Base-by-base conservation (phyloP, 1,139 yeast genomes). In the Sugiyamaella pinicola region DNA sequence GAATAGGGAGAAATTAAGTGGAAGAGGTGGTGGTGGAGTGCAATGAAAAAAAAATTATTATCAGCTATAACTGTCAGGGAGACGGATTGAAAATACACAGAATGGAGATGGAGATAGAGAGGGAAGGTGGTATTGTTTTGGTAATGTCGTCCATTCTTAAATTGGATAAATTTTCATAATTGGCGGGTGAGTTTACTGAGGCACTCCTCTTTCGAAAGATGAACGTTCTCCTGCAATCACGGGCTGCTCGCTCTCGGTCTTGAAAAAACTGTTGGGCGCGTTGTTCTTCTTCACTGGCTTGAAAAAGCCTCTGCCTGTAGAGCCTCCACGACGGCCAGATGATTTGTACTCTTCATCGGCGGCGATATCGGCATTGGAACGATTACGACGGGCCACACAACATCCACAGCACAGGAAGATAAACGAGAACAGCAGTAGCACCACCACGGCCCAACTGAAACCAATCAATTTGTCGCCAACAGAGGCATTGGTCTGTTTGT, bases 401-500 rank as follows among this genome's bases (percentile, higher is more conserved):
- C 70, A 63, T 17, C 64, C 62, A 57, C 64, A 56, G 64, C 69
- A 64, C 59, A 66, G 65, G 51, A 70, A 58, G 45, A 72, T 31
- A 52, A 64, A 57, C 44, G 69, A 56, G 28, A 81, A 53, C 33
- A 79, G 56, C 49, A 80, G 65, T 61, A 80, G 68, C 51, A 78
- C 79, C 1, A 77, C 79, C 1, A 81, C 70, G 17, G 86, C 75
- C 93, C 93, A 85, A 49, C 82, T 69, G 56, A 84, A 79, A 13
- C 81, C 89, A 67, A 84, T 74, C 69, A 81, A 71, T 57, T 79
- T 79, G 35, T 74, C 75, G 35, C 90, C 90, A 47, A 87, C 61
- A 12, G 63, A 66, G 10, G 93, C 79, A 18, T 57, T 49, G 49
- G 69, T 64, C 41, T 83, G 83, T 35, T 72, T 74, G 38, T 71